These are phyloP conservation scores for Amanita pallidorosea DNA, from an alignment of 768 basidiomycete species.

Conservation along the genomic window DNA sequence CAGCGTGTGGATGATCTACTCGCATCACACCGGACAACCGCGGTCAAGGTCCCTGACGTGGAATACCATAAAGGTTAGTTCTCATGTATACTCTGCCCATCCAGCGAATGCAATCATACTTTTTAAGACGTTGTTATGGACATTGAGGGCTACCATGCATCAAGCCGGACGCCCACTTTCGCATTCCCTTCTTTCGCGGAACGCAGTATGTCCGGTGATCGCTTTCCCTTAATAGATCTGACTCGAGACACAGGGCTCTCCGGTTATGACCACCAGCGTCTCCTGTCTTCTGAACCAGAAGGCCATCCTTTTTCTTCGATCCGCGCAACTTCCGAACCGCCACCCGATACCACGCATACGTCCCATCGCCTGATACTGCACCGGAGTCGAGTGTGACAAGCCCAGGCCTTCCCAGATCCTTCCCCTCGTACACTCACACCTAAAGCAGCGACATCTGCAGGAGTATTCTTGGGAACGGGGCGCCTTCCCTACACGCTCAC, in stretches of 20 bases:
- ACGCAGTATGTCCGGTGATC: not conserved
- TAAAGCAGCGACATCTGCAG: conserved; percentile 15
- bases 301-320: conserved; percentile 15
- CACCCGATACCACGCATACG: conserved; percentile 28
- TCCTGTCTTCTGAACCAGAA: not conserved
- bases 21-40: too few relatives aligned
- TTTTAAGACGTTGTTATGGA: conserved; percentile 70
- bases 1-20: conserved; percentile 35
- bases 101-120: not conserved
- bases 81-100: not conserved
- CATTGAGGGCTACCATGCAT: conserved; percentile 59
- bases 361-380: not conserved
- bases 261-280: conserved; percentile 1
- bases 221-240: not conserved
- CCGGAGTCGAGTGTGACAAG: conserved; percentile 2
- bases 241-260: conserved; percentile 8
- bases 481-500: conserved; percentile 74
- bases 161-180: conserved; percentile 30
- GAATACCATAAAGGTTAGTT: conserved; percentile 33
- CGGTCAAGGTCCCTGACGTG: not conserved
- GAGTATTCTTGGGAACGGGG: conserved; percentile 97
- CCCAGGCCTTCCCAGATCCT: conserved; percentile 4
- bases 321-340: conserved; percentile 54
- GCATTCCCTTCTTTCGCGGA: conserved; percentile 6
- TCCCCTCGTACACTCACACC: conserved; percentile 2